These are phyloP conservation scores for Candida nitratophila DNA, from an alignment of 805 yeast species.

Conservation along the genomic window DNA sequence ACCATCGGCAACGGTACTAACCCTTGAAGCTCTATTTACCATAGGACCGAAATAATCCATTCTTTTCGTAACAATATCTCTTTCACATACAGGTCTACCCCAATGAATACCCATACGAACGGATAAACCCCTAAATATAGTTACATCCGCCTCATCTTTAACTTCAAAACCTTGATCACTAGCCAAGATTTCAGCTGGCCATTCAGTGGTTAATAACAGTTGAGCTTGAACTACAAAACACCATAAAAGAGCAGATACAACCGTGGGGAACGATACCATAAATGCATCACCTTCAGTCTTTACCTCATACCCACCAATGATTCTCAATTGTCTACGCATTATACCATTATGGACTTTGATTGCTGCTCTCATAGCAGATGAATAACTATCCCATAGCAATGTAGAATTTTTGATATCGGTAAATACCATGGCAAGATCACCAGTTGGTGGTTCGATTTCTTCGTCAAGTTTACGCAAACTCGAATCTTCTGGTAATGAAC, in stretches of 20 bases:
- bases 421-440: slow-evolving; percentile 91
- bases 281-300: slow-evolving; percentile 99
- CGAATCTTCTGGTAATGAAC: slow-evolving; percentile 61
- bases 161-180: slow-evolving; percentile 80
- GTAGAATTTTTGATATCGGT: slow-evolving; percentile 97
- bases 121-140: slow-evolving; percentile 79
- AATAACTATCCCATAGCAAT: slow-evolving; percentile 84
- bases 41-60: slow-evolving; percentile 99
- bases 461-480: slow-evolving; percentile 75
- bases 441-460: slow-evolving; percentile 92
- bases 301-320: slow-evolving; percentile 96
- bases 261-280: slow-evolving; percentile 94
- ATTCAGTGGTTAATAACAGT: slow-evolving; percentile 66
- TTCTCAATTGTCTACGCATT: slow-evolving; percentile 88
- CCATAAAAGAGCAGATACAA: slow-evolving; percentile 87
- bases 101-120: slow-evolving; percentile 99
- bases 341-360: slow-evolving; percentile 89
- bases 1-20: slow-evolving; percentile 93
- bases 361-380: slow-evolving; percentile 93
- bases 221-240: slow-evolving; percentile 89
- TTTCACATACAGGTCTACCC: slow-evolving; percentile 96
- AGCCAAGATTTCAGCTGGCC: slow-evolving; percentile 91
- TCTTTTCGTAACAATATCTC: slow-evolving; percentile 89
- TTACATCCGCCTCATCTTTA: slow-evolving; percentile 48
- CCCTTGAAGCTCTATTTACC: slow-evolving; percentile 93